phyloP scores from a whole-genome alignment of 2,329 filamentous ascomycete species.

The Hyphodiscus sp. region DNA sequence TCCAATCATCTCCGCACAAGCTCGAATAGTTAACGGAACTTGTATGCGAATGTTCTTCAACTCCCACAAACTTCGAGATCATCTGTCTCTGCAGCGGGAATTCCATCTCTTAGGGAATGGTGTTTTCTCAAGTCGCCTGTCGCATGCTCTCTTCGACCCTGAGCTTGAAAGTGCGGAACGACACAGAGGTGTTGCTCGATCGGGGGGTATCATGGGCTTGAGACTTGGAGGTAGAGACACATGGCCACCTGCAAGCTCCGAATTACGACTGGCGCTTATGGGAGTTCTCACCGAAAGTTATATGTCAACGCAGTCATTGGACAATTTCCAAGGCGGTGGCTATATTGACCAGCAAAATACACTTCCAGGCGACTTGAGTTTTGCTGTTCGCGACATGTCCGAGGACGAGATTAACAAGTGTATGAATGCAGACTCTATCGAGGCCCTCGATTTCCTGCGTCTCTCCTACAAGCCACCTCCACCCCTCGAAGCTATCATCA shows the following conservation, averaged over 20 bases:
- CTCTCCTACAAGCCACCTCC: slow-evolving; percentile 75
- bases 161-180: slow-evolving; percentile 75
- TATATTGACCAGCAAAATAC: slow-evolving; percentile 26
- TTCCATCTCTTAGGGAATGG: slow-evolving; percentile 85
- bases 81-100: slow-evolving; percentile 67
- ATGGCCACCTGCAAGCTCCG: slow-evolving; percentile 93
- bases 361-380: slow-evolving; percentile 68
- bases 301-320: slow-evolving; percentile 23
- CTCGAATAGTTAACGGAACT: slow-evolving; percentile 68
- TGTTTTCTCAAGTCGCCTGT: slow-evolving; percentile 71
- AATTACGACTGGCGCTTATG: slow-evolving; percentile 83
- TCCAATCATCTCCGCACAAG: slow-evolving; percentile 67
- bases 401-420: slow-evolving; percentile 74
- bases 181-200: slow-evolving; percentile 59
- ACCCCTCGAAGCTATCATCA: slow-evolving; percentile 68
- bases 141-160: slow-evolving; percentile 78
- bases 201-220: slow-evolving; percentile 71
- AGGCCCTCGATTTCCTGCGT: slow-evolving; percentile 88
- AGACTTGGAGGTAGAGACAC: slow-evolving; percentile 72
- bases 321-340: slow-evolving; percentile 27
- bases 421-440: slow-evolving; percentile 73
- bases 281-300: slow-evolving; percentile 77
- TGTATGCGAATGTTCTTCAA: slow-evolving; percentile 73
- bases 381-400: slow-evolving; percentile 76
- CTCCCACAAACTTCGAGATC: slow-evolving; percentile 62